Evolutionary conservation across 2,329 filamentous ascomycete genomes (phyloP).

Genomic region (Calonectria ilicicola): DNA sequence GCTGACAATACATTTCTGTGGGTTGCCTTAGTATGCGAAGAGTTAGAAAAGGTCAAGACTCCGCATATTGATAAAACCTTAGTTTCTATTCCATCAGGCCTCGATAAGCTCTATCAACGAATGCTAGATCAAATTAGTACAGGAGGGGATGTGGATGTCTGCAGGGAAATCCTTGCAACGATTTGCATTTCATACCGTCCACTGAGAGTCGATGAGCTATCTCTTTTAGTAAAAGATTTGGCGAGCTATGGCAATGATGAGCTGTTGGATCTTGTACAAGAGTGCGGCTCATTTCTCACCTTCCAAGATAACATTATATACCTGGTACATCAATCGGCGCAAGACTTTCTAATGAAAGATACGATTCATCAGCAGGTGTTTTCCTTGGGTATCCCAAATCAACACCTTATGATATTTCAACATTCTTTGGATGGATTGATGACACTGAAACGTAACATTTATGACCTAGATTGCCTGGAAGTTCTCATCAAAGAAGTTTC

Average conservation of each 20-base stretch:
- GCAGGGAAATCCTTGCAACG: too few species aligned
- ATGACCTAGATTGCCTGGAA: neutral
- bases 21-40: neutral
- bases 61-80: too few species aligned
- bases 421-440: conserved; percentile 47
- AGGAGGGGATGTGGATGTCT: too few species aligned
- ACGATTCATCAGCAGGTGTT: too few species aligned
- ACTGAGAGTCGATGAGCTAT: conserved; percentile 51
- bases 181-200: conserved; percentile 51
- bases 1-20: conserved; percentile 1
- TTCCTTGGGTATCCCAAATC: too few species aligned
- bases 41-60: neutral
- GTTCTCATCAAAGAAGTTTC: neutral
- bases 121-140: conserved; percentile 50
- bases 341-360: conserved; percentile 51
- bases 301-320: conserved; percentile 45
- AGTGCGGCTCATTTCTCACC: conserved; percentile 55
- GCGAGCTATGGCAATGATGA: neutral
- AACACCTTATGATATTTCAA: too few species aligned
- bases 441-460: conserved; percentile 51
- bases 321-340: conserved; percentile 58
- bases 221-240: neutral
- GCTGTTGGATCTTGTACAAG: conserved; percentile 43
- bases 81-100: neutral
- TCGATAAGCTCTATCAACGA: conserved; percentile 51